Base-by-base conservation (phyloP, 2,329 filamentous ascomycete species). In the Cladosporium cucumerinum region DNA sequence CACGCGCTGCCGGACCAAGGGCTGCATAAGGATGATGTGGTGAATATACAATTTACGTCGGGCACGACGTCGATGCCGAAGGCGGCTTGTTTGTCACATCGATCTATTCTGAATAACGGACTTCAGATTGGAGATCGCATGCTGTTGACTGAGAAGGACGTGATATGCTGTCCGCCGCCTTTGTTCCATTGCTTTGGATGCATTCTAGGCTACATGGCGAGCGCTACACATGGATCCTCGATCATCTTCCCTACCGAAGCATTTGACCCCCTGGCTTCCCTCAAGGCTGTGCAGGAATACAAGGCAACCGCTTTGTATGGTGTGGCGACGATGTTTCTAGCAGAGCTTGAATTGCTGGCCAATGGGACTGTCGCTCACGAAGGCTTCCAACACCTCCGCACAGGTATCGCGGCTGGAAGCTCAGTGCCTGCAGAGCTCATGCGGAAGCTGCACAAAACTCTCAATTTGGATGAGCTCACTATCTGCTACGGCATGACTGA, bases 401-500 rank as follows among this genome's bases (percentile, higher is more conserved):
- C 94, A n/a, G 95, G 95, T 32, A 97, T 98, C 70, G 93, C 90
- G 12, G 92, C 94, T 0, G 95, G 95, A 0, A 90, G 86, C 63
- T 90, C 87, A n/a, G 89, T 98, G 1, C 94, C 95, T 0, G 86
- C 89, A 23, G 85, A 91, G 61, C 82, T 97, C 30, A 96, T 96
- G 91, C 83, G 84, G 21, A 87, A 86, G 66, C 79, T 98, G 7
- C 90, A 94, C 75, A 83, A 83, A 26, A 83, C 81, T 1, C 82
- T 98, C 10, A 95, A 95, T 57, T 80, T 98, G 21, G 86, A 84
- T 0, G 90, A 96, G 64, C 79, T 98, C 25, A 94, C 93, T 0
- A 97, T 97, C 68, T 97, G 93, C 81, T 98, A 97, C 77, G 93
- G 93, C 67, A 96, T 96, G 93, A 97, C 93, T 1, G 93, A 97